Evolutionary conservation across 2,329 filamentous ascomycete genomes (phyloP).

Genomic region (Fonsecaea pedrosoi): DNA sequence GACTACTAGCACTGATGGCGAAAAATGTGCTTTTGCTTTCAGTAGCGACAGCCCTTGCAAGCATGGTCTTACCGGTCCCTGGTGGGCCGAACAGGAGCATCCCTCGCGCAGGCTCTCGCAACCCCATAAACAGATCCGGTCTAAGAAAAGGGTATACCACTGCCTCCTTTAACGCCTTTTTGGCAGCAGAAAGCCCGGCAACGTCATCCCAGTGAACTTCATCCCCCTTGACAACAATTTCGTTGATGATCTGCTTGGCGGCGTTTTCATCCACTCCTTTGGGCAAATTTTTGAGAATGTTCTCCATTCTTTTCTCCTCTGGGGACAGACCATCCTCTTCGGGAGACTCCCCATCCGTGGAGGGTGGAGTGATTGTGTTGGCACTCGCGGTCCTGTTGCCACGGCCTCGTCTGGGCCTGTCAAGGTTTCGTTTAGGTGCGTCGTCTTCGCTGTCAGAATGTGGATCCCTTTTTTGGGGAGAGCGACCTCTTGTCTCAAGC

Average conservation of each 20-base stretch:
- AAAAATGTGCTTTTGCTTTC: conserved; percentile 96
- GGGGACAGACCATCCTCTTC: conserved; percentile 57
- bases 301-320: conserved; percentile 63
- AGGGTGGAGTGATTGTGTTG: conserved; percentile 55
- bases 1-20: conserved; percentile 89
- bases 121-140: conserved; percentile 92
- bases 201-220: conserved; percentile 95
- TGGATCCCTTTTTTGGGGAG: conserved; percentile 25
- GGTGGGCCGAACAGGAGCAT: conserved; percentile 97
- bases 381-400: conserved; percentile 44
- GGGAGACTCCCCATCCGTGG: conserved; percentile 57
- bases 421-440: conserved; percentile 30
- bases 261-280: conserved; percentile 80
- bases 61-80: conserved; percentile 98
- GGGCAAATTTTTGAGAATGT: conserved; percentile 77
- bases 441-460: conserved; percentile 49
- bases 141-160: conserved; percentile 97
- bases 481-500: conserved; percentile 29
- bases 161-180: conserved; percentile 89
- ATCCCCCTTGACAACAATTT: conserved; percentile 92
- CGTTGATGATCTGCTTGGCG: conserved; percentile 91
- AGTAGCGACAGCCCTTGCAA: conserved; percentile 91
- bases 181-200: conserved; percentile 86
- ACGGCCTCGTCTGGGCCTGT: conserved; percentile 27
- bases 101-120: conserved; percentile 89